Evolutionary conservation across 495 filamentous ascomycete genomes (phyloP), one percentile per base, ranked within the genome.

Genomic region (Podospora sp.): DNA sequence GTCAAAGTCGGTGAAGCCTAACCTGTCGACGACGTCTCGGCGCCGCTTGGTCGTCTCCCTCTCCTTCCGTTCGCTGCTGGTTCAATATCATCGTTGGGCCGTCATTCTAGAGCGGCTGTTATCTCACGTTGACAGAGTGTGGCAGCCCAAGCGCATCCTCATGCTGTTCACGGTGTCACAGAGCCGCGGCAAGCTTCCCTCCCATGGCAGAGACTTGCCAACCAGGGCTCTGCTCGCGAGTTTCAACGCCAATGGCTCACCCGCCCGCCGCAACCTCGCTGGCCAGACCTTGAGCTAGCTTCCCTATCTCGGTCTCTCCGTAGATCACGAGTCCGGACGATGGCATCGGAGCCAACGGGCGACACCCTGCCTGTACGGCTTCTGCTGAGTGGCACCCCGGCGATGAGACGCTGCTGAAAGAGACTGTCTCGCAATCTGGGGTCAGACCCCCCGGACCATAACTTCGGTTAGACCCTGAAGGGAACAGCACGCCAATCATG

Each of bases 1-100:
- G 7, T 36, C 33, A 6, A 46, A 61, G 60, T 50, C 60, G 60
- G 36, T 62, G 60, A 62, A 36, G 60, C 35, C 60, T 62, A 62
- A 62, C 35, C 40, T 16, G 22, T 5, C 21, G 21, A 4, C 33
- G 21, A 50, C 21, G 16, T 50, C 21, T 50, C 20, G 18, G 40
- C 40, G 40, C 16, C 9, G 9, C 40, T 46, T 46, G 40, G 25
- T n/a, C n/a, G 2, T 55, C 9, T 22, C 20, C 20, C 16, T 55
- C 52, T 22, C 26, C 9, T 33, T 26, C 25, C 8, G 29, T 8
- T 4, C 3, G 29, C 29, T 8, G 29, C 29, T 2, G 6, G 56
- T 27, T 33, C 25, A 9, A 26, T 21, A 24, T 50, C 36, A 11
- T 24, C 36, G 60, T 62, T 62, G 60, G 60, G 60, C 60, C 27